Conservation (phyloP, 75 land plant genomes). For the Picea sitchensis region DNA sequence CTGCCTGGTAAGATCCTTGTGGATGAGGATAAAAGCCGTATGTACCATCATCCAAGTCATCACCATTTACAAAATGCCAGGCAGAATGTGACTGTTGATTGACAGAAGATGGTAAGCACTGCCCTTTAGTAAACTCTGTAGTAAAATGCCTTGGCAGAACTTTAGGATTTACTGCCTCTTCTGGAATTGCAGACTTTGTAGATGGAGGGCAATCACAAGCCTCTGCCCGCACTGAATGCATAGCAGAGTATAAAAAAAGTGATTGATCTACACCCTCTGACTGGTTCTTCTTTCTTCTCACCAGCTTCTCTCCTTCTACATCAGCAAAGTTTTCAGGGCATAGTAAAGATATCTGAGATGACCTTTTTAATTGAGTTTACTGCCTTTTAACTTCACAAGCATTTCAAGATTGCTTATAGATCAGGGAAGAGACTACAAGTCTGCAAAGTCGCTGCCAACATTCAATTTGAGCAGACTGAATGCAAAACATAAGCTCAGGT, state of each 20-base stretch:
- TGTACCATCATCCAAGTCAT: neutral
- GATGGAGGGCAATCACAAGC: constrained; percentile 86
- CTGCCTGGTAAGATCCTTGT: constrained; percentile 25
- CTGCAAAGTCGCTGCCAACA: too few relatives aligned
- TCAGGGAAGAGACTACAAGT: too few relatives aligned
- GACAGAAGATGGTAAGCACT: neutral
- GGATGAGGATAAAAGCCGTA: constrained; percentile 8
- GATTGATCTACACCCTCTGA: constrained; percentile 70
- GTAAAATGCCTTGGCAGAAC: constrained; percentile 26
- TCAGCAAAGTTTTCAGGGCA: constrained; percentile 28
- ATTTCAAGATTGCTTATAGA: too few relatives aligned
- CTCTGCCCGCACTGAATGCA: constrained; percentile 92
- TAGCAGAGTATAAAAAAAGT: constrained; percentile 87
- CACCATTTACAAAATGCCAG: constrained; percentile 9
- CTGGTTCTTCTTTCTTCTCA: constrained; percentile 62
- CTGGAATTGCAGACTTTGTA: constrained; percentile 22
- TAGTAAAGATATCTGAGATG: too few relatives aligned
- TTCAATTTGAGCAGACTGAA: too few relatives aligned
- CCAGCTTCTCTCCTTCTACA: constrained; percentile 83
- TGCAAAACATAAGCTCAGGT: too few relatives aligned
- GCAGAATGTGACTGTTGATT: constrained; percentile 11
- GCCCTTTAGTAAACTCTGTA: constrained; percentile 8
- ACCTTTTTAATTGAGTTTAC: too few relatives aligned
- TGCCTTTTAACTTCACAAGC: too few relatives aligned
- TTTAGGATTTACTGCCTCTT: constrained; percentile 26